Evolutionary conservation across 257 asterid genomes (phyloP).

Genomic region (Solanum paucissectum): DNA sequence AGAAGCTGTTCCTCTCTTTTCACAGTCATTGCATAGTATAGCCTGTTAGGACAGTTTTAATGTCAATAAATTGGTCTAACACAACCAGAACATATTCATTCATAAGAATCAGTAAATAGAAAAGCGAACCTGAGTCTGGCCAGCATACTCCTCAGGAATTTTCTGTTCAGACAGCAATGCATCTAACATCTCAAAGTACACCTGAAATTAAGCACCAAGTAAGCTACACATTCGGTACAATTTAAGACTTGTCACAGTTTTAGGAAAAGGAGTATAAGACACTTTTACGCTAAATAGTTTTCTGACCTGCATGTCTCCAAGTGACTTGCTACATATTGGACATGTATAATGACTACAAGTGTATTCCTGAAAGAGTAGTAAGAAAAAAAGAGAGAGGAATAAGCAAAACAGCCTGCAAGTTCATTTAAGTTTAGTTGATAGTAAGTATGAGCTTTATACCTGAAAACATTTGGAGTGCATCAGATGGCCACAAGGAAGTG

Average conservation of each 20-base stretch:
- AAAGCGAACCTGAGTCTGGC: constrained; percentile 51
- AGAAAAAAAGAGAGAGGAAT: background rate
- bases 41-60: constrained; percentile 23
- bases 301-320: constrained; percentile 90
- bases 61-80: background rate
- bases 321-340: constrained; percentile 91
- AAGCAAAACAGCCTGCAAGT: background rate
- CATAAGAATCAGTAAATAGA: background rate
- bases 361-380: constrained; percentile 43
- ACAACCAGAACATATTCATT: background rate
- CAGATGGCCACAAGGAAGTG: constrained; percentile 80
- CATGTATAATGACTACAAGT: constrained; percentile 77
- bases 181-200: constrained; percentile 75
- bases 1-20: constrained; percentile 53
- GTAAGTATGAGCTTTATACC: constrained; percentile 28
- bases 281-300: background rate
- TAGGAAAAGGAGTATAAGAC: background rate
- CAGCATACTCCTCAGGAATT: constrained; percentile 80
- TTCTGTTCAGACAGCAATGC: constrained; percentile 74
- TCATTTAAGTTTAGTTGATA: background rate
- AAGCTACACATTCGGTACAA: background rate
- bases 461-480: constrained; percentile 90
- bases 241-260: background rate
- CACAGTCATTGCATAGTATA: constrained; percentile 89
- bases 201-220: constrained; percentile 30